Conservation (phyloP, 257 asterid genomes). For the Solanum megistacrolobum region DNA sequence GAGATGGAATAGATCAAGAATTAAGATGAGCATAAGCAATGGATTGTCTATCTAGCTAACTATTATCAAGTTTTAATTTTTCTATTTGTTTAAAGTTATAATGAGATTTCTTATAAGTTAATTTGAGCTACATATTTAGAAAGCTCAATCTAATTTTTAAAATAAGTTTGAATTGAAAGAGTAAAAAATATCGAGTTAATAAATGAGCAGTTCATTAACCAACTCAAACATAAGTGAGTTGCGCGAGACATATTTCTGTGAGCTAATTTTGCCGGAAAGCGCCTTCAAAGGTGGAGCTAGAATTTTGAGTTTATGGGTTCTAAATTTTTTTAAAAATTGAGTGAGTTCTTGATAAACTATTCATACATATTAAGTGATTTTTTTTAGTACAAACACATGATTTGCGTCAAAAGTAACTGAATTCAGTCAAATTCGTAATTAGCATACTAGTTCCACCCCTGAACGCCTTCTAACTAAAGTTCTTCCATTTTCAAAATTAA, state of each 20-base stretch:
- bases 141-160: background rate
- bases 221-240: background rate
- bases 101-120: background rate
- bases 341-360: background rate
- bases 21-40: background rate
- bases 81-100: background rate
- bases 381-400: background rate
- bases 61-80: background rate
- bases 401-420: rapidly evolving
- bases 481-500: background rate
- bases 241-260: rapidly evolving
- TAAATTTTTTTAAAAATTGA: background rate
- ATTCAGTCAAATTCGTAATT: rapidly evolving
- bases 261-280: too few relatives aligned
- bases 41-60: background rate
- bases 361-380: background rate
- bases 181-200: background rate
- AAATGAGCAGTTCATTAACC: too few relatives aligned
- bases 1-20: background rate
- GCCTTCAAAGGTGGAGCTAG: background rate
- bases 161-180: background rate
- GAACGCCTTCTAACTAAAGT: background rate
- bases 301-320: background rate
- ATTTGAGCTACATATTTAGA: background rate
- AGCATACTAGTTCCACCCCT: too few relatives aligned